Evolutionary conservation across 2,329 filamentous ascomycete genomes (phyloP), one percentile per base, ranked within the genome.

Genomic region (Epichloe festucae): DNA sequence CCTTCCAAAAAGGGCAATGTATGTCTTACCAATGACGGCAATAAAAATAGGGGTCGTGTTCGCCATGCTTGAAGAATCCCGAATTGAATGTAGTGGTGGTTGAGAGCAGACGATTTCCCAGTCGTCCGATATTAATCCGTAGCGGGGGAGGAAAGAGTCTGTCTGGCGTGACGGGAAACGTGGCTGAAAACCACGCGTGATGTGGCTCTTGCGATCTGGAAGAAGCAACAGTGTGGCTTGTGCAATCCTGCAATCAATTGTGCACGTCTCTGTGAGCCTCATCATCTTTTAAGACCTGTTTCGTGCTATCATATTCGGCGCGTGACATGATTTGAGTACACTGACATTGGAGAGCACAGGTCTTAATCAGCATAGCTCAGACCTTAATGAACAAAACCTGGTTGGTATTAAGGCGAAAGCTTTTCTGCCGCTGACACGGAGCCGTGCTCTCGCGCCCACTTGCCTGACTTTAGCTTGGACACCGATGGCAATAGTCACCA

Each of bases 11-110:
- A 21, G 8, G 34, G 7, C 2, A 10, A 15, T 15, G 3, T 11
- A 41, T n/a, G 10, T 3, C 57, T 45, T 69, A 75, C 73, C 73
- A 56, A 78, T 77, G 38, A 79, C 67, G 60, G 75, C 76, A 64
- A 79, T 73, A 51, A 68, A 71, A 41, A 79, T 70, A 54, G 75
- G 72, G 54, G 72, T 75, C 11, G 67, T 60, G 27, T 69, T 59
- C 54, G 72, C 60, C 72, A 76, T 76, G 59, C 48, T 59, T 61
- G 43, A 35, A 14, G 47, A 40, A 34, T 53, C 48, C 56, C 35
- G 42, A 43, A 48, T 34, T 19, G 23, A 56, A 49, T 23, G 34
- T 52, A 45, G 52, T 38, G 48, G 50, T 56, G 41, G 49, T 52
- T 40, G 56, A 57, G 58, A 55, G 54, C 55, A 51, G 56, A 51